phyloP scores from a whole-genome alignment of 495 filamentous ascomycete genomes.

The Penicillium pulvis region DNA sequence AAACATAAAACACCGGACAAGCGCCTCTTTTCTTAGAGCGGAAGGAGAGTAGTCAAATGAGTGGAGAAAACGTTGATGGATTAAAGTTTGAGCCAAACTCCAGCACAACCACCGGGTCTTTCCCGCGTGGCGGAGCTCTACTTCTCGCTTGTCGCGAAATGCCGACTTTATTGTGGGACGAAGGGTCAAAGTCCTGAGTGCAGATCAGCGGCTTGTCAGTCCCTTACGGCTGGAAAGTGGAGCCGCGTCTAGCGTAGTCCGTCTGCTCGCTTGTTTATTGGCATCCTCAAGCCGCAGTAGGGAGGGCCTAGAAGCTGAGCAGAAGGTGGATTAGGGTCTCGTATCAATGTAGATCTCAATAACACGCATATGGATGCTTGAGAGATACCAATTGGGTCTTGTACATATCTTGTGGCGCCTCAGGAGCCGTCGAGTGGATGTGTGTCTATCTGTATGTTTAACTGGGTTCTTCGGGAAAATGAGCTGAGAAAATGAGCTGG shows the following conservation, averaged over 20 bases:
- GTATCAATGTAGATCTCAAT: conserved; percentile 22
- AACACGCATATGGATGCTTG: conserved; percentile 7
- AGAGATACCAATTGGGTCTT: background rate
- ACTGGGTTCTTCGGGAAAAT: background rate
- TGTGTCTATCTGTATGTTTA: background rate
- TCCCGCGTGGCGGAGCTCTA: background rate
- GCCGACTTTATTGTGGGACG: background rate
- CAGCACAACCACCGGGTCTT: background rate
- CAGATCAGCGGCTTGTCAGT: conserved; percentile 16
- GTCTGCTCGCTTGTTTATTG: background rate
- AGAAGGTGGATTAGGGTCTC: background rate
- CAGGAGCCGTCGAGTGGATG: background rate
- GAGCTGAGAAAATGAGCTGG: background rate
- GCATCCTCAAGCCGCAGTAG: background rate
- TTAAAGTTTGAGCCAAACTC: background rate
- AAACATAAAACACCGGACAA: conserved; percentile 1
- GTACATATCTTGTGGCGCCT: background rate
- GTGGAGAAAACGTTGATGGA: background rate
- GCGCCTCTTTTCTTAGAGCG: background rate
- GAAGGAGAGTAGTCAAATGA: background rate
- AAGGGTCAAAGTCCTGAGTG: conserved; percentile 16
- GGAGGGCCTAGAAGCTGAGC: background rate
- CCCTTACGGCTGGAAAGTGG: conserved; percentile 7
- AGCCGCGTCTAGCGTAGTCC: conserved; percentile 7
- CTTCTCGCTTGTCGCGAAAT: background rate